phyloP scores from a whole-genome alignment of 179 eudicot genomes.

The Heliamphora pulchella region DNA sequence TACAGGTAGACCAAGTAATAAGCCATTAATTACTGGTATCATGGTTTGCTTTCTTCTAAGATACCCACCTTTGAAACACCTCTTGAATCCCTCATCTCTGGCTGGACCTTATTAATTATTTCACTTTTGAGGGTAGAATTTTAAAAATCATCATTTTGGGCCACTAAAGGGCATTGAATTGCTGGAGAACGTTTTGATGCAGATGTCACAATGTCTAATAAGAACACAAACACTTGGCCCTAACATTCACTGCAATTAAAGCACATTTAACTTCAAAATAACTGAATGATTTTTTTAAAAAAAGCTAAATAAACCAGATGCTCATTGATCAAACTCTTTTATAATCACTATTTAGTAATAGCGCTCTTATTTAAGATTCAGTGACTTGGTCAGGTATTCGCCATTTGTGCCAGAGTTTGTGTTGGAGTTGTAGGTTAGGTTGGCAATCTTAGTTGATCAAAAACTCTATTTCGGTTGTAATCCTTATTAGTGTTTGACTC shows the following conservation, averaged over 20 bases:
- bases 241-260: no score
- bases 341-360: neutral
- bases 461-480: no score
- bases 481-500: no score
- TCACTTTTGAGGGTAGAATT: no score
- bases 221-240: neutral
- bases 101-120: neutral
- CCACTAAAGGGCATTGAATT: neutral
- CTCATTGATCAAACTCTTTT: neutral
- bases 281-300: neutral
- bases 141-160: no score
- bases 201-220: no score
- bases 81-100: neutral
- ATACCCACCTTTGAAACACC: neutral
- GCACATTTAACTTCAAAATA: neutral
- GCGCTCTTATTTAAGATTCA: no score
- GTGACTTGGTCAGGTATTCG: no score
- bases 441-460: no score
- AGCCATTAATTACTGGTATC: constrained; percentile 6
- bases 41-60: neutral
- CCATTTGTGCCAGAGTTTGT: no score
- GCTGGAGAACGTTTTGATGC: neutral
- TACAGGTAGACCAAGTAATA: constrained; percentile 84
- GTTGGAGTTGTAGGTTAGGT: no score
- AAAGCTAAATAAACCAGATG: neutral